Evolutionary conservation across 352 stramenopile genomes (phyloP).

Genomic region (Phytophthora aleatoria): DNA sequence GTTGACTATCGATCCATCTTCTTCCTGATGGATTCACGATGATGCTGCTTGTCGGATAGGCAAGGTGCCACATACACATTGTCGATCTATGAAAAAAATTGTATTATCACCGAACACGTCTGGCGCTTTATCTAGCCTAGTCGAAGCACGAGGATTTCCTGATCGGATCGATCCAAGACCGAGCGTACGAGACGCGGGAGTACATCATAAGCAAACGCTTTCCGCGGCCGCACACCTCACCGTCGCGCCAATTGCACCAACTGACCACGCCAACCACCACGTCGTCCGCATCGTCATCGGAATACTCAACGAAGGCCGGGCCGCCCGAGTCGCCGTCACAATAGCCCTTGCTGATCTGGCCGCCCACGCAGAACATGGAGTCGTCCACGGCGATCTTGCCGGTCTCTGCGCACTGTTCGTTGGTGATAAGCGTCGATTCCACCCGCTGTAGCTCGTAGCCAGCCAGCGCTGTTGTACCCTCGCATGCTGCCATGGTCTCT

Average conservation of each 20-base stretch:
- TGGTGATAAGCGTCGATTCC: slow-evolving; percentile 44
- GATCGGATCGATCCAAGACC: slow-evolving; percentile 51
- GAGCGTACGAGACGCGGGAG: slow-evolving; percentile 49
- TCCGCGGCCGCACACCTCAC: slow-evolving; percentile 52
- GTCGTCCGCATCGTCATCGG: slow-evolving; percentile 32
- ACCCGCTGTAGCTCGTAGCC: slow-evolving; percentile 41
- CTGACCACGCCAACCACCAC: slow-evolving; percentile 62
- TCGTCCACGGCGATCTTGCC: slow-evolving; percentile 37
- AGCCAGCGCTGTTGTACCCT: slow-evolving; percentile 18
- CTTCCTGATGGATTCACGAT: background rate
- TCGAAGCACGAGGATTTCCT: slow-evolving; percentile 30
- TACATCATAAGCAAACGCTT: slow-evolving; percentile 61
- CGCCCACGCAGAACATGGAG: slow-evolving; percentile 66
- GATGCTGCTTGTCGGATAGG: background rate
- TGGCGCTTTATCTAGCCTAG: slow-evolving; percentile 14
- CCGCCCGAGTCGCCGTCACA: slow-evolving; percentile 69
- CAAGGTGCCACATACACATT: no score
- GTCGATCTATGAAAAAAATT: slow-evolving; percentile 1
- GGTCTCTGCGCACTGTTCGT: slow-evolving; percentile 37
- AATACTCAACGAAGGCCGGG: slow-evolving; percentile 45
- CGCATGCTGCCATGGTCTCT: slow-evolving; percentile 11
- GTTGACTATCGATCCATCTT: background rate
- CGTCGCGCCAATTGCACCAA: slow-evolving; percentile 46
- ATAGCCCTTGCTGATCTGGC: slow-evolving; percentile 47
- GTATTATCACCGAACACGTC: slow-evolving; percentile 9